Base-by-base conservation (phyloP, 148 eudicot species). In the Camellia sinensis region DNA sequence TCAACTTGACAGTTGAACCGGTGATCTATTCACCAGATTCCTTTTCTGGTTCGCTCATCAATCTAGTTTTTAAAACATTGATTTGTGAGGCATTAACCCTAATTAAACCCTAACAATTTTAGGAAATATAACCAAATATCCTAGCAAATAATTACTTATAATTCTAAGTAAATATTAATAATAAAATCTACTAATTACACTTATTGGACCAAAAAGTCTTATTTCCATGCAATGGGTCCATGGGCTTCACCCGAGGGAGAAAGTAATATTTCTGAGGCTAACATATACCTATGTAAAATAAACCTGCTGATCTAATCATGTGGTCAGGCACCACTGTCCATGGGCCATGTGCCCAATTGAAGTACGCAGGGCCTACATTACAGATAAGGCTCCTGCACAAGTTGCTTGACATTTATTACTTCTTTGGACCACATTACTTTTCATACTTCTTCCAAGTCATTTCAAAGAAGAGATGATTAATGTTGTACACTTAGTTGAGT, bases 391-490 rank as follows among this genome's bases (percentile, higher is more conserved):
- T 5, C 11, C 7, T 63, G 67, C 67, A 66, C 43, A 66, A 66
- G 70, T 9, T 11, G 44, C 45, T 29, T 66, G 44, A 63, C 70
- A 66, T 66, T 66, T 44, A 74, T 59, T 15, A 74, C 19, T 74
- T 52, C 11, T 22, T 52, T 59, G 78, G 78, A 74, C 66, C 78
- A 74, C 66, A 37, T 15, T 12, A 74, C 65, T 74, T 17, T 11
- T 65, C 37, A 21, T 13, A 29, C 62, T 59, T 73, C 57, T 57
- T 74, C 77, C 40, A 15, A 15, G 48, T 74, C 75, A 74, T 4
- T 72, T 21, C 7, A 1, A 1, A 0, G 76, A 54, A 73, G 6
- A 37, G 19, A 6, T 53, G 11, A 54, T 40, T 56, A 56, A 73
- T 19, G 10, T 5, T 8, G 5, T 62, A 62, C 7, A 62, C 2